Conservation (phyloP, 2,329 filamentous ascomycete genomes). For the Didymellaceae sp. region DNA sequence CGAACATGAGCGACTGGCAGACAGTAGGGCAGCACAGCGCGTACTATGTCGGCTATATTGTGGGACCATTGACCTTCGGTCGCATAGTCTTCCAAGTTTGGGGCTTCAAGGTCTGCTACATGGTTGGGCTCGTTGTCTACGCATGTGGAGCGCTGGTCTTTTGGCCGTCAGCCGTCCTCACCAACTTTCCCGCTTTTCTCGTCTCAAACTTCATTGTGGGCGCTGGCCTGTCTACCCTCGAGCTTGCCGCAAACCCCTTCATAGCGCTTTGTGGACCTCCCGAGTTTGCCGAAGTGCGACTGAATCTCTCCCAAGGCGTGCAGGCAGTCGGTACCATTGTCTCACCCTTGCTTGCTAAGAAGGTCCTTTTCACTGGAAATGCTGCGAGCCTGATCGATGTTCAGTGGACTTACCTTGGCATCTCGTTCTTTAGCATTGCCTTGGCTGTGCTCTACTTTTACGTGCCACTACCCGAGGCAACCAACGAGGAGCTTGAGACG, state of each 20-base stretch:
- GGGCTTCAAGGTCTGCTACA: slow-evolving; percentile 69
- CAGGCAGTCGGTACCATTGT: slow-evolving; percentile 67
- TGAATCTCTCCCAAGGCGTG: slow-evolving; percentile 67
- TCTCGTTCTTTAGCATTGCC: slow-evolving; percentile 65
- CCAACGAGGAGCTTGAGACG: slow-evolving; percentile 65
- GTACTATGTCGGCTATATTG: slow-evolving; percentile 75
- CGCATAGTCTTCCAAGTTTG: slow-evolving; percentile 62
- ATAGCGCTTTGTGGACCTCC: slow-evolving; percentile 67
- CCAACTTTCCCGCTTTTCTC: slow-evolving; percentile 65
- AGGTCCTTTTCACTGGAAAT: slow-evolving; percentile 61
- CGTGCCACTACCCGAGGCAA: slow-evolving; percentile 66
- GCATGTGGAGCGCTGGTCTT: slow-evolving; percentile 67
- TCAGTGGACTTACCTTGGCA: slow-evolving; percentile 70
- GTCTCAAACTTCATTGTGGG: slow-evolving; percentile 69
- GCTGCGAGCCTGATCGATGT: slow-evolving; percentile 64
- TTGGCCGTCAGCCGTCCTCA: slow-evolving; percentile 69
- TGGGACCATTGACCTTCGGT: slow-evolving; percentile 73
- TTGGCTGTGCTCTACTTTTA: slow-evolving; percentile 68
- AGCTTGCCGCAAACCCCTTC: slow-evolving; percentile 68
- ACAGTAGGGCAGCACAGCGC: slow-evolving; percentile 71
- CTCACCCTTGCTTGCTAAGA: slow-evolving; percentile 65
- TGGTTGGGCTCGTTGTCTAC: slow-evolving; percentile 66
- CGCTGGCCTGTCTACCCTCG: slow-evolving; percentile 64
- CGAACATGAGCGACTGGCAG: slow-evolving; percentile 66
- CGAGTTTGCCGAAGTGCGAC: slow-evolving; percentile 64